These are phyloP conservation scores for Plasmopara halstedii DNA, from an alignment of 352 stramenopile genomes.

Conservation along the genomic window DNA sequence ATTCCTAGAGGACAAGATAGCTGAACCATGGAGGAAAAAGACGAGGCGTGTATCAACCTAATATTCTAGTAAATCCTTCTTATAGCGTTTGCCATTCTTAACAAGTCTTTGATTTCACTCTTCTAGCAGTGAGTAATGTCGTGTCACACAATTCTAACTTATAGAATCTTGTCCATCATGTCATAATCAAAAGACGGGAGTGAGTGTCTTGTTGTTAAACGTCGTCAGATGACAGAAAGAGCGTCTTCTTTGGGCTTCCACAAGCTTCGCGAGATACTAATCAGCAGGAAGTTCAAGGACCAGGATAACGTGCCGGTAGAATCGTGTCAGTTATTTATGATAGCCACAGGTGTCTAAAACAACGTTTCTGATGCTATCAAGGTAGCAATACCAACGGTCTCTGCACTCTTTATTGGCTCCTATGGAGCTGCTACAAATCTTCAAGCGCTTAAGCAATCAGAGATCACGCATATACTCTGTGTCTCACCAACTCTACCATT, in stretches of 20 bases:
- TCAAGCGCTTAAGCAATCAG: slow-evolving; percentile 21
- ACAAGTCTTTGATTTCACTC: no score
- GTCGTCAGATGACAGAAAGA: slow-evolving; percentile 3
- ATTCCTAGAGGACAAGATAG: neutral
- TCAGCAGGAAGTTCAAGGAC: slow-evolving; percentile 41
- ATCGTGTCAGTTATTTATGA: neutral
- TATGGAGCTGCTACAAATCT: slow-evolving; percentile 55
- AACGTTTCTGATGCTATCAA: slow-evolving; percentile 1
- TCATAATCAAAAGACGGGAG: no score
- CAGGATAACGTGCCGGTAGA: slow-evolving; percentile 38
- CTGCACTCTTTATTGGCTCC: slow-evolving; percentile 59
- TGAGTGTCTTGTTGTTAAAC: neutral
- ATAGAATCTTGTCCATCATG: no score
- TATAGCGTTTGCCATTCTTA: no score
- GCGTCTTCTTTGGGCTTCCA: slow-evolving; percentile 26
- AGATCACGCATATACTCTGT: slow-evolving; percentile 58
- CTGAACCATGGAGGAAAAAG: neutral
- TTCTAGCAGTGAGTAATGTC: no score
- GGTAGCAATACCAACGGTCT: slow-evolving; percentile 16
- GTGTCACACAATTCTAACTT: no score
- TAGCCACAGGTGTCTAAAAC: neutral
- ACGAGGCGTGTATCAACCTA: no score
- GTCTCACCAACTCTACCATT: slow-evolving; percentile 35
- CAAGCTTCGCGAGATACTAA: slow-evolving; percentile 52
- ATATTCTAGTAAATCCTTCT: no score